Conservation (phyloP, 495 filamentous ascomycete species). For the Staphylotrichum longicolle region DNA sequence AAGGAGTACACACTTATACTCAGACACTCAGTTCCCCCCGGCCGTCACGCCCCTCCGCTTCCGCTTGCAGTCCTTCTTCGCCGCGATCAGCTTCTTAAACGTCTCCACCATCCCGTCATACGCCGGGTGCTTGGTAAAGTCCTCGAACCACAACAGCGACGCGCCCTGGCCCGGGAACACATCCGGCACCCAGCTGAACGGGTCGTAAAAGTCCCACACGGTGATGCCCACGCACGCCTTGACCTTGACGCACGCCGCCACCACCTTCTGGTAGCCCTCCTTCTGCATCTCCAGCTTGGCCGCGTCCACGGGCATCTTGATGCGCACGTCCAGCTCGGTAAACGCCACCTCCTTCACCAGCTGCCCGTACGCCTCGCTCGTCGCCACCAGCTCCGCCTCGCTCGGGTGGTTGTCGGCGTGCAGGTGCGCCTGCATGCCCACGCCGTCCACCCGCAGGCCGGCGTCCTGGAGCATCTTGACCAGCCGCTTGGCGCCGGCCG, state of each 20-base stretch:
- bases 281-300: conserved; percentile 55
- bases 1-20: no score
- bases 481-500: conserved; percentile 46
- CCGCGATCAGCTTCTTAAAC: conserved; percentile 10
- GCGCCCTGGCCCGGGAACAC: conserved; percentile 55
- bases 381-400: conserved; percentile 44
- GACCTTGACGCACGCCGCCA: conserved; percentile 58
- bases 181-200: conserved; percentile 58
- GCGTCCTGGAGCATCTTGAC: conserved; percentile 52
- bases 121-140: conserved; percentile 58
- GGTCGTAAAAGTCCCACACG: conserved; percentile 59
- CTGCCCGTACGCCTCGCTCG: conserved; percentile 45
- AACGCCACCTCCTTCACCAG: conserved; percentile 58
- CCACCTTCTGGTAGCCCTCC: conserved; percentile 52
- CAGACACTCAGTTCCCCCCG: background rate
- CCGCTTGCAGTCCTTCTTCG: conserved; percentile 4
- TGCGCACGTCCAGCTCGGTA: conserved; percentile 61
- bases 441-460: conserved; percentile 58
- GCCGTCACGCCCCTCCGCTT: background rate
- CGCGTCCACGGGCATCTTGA: conserved; percentile 46
- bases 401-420: conserved; percentile 52
- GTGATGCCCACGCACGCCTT: conserved; percentile 65
- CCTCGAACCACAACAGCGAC: conserved; percentile 50
- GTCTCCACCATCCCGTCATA: conserved; percentile 35
- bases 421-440: conserved; percentile 62